Percentiles rank a stretch among this genome's conserved stretches.
Conservation (phyloP, 2,329 filamentous ascomycete species). For the Trichoderma koningii region DNA sequence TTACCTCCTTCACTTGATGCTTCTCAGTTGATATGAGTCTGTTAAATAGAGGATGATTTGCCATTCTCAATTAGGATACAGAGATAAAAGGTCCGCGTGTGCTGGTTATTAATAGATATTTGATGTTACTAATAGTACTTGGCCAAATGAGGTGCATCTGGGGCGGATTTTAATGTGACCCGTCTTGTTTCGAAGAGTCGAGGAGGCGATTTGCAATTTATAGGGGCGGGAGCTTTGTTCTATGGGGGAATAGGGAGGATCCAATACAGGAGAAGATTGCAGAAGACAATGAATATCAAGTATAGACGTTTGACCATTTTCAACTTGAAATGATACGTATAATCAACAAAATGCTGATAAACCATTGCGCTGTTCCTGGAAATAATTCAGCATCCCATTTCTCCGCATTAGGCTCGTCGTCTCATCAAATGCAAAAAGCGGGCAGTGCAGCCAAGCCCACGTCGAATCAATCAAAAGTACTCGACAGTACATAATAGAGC, state of each 20-base stretch:
- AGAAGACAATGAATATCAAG: too few relatives aligned
- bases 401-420: constrained; percentile 4
- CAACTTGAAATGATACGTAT: too few relatives aligned
- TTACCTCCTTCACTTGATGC: too few relatives aligned
- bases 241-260: too few relatives aligned
- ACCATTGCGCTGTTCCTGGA: too few relatives aligned
- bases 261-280: too few relatives aligned
- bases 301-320: too few relatives aligned
- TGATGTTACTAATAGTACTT: constrained; percentile 5
- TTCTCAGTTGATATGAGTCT: too few relatives aligned
- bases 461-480: too few relatives aligned
- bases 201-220: constrained; percentile 20
- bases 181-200: constrained; percentile 15
- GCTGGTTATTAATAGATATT: neutral
- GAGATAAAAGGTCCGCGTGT: constrained; percentile 6
- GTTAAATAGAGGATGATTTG: neutral
- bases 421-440: neutral
- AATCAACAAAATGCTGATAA: too few relatives aligned
- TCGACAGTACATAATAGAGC: too few relatives aligned
- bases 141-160: constrained; percentile 12
- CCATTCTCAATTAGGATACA: too few relatives aligned
- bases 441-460: constrained; percentile 1
- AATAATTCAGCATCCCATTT: neutral
- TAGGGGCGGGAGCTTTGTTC: neutral
- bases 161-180: constrained; percentile 25